These are phyloP conservation scores for Caloboletus firmus DNA, from an alignment of 1,284 basidiomycete genomes.

Conservation along the genomic window DNA sequence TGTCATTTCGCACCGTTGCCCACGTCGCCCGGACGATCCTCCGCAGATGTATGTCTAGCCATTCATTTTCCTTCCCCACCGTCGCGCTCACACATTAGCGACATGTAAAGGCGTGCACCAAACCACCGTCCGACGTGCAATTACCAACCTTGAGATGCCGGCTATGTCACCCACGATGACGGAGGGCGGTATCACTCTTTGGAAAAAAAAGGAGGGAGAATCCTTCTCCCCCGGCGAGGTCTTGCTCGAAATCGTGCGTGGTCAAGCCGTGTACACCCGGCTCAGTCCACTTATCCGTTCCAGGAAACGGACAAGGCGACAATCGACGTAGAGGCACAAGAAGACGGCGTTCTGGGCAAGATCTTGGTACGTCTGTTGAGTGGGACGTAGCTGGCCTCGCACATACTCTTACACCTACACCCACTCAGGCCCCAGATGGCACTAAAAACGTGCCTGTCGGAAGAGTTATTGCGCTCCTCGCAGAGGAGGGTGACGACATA, in stretches of 20 bases:
- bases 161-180: slow-evolving; percentile 99
- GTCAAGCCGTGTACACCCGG: slow-evolving; percentile 1
- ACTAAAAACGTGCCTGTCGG: slow-evolving; percentile 87
- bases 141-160: slow-evolving; percentile 82
- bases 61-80: not conserved
- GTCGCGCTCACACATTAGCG: slow-evolving; percentile 6
- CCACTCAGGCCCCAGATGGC: slow-evolving; percentile 69
- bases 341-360: slow-evolving; percentile 93
- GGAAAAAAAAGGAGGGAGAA: slow-evolving; percentile 93
- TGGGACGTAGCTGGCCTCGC: not conserved
- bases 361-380: slow-evolving; percentile 65
- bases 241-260: slow-evolving; percentile 86
- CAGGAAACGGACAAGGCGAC: slow-evolving; percentile 99
- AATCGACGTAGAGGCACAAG: slow-evolving; percentile 98
- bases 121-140: slow-evolving; percentile 52
- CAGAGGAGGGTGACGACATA: slow-evolving; percentile 96
- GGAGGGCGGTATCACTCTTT: slow-evolving; percentile 89
- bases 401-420: not conserved
- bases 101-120: slow-evolving; percentile 55
- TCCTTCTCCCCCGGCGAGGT: slow-evolving; percentile 86
- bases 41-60: slow-evolving; percentile 27
- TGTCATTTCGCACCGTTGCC: slow-evolving; percentile 16
- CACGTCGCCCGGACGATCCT: slow-evolving; percentile 12
- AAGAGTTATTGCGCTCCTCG: slow-evolving; percentile 86
- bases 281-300: slow-evolving; percentile 8